A percentile compares a stretch with the other conserved stretches of the same genome.
Conservation (phyloP, 1,139 yeast genomes). For the Hyphopichia pseudoburtonii region DNA sequence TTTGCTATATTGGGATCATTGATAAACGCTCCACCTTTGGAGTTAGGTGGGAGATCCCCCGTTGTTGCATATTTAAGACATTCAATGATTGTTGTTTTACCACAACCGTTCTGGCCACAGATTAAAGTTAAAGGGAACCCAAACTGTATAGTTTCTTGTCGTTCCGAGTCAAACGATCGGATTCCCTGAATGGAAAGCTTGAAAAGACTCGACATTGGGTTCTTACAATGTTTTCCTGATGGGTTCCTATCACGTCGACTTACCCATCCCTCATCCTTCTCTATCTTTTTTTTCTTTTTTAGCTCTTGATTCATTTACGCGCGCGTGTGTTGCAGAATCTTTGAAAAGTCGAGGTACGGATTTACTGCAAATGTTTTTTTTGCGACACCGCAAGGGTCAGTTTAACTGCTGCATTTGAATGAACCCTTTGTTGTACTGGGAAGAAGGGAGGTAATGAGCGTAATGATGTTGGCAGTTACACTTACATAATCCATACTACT, state of each 20-base stretch:
- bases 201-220: constrained; percentile 67
- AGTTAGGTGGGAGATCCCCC: constrained; percentile 93
- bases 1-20: constrained; percentile 88
- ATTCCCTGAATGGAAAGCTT: constrained; percentile 88
- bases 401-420: no score
- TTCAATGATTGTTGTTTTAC: constrained; percentile 97
- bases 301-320: not conserved
- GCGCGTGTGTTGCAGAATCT: not conserved
- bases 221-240: not conserved
- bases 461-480: no score
- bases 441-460: no score
- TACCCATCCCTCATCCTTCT: no score
- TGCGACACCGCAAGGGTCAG: no score
- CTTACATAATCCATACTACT: no score
- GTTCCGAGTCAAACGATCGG: constrained; percentile 82
- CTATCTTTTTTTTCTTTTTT: not conserved
- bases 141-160: constrained; percentile 84
- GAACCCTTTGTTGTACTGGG: no score
- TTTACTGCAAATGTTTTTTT: no score
- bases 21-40: constrained; percentile 94
- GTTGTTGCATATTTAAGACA: constrained; percentile 93
- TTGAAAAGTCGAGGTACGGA: no score
- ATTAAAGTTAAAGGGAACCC: constrained; percentile 89
- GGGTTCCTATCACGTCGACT: not conserved
- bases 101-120: constrained; percentile 96